Percentiles rank a stretch among this genome's conserved stretches.
phyloP scores from a whole-genome alignment of 768 basidiomycete genomes.

The Boletus tomentosulus region DNA sequence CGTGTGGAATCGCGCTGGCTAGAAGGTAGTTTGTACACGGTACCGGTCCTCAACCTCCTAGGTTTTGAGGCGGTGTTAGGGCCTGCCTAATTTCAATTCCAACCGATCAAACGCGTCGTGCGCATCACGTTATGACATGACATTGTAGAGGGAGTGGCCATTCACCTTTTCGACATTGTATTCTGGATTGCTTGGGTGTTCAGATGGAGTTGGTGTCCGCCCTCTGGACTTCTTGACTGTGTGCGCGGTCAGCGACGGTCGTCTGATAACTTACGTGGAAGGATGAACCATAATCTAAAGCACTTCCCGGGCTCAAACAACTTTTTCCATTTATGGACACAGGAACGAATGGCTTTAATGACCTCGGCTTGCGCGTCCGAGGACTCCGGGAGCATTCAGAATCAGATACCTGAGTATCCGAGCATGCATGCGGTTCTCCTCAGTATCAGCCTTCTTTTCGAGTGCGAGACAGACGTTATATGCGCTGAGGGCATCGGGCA shows the following conservation, averaged over 20 bases:
- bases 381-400: not conserved
- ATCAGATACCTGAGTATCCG: not conserved
- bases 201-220: not conserved
- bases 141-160: slow-evolving; percentile 24
- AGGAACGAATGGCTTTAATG: not conserved
- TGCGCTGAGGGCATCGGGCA: not conserved
- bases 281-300: not conserved
- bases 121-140: not conserved
- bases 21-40: too few relatives aligned
- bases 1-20: too few relatives aligned
- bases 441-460: not conserved
- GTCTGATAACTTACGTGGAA: not conserved
- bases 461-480: not conserved
- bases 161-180: slow-evolving; percentile 17
- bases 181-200: not conserved
- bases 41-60: not conserved
- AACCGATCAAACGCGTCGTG: not conserved
- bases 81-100: not conserved
- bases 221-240: not conserved
- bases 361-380: not conserved
- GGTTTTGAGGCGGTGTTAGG: not conserved
- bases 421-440: not conserved
- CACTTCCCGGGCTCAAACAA: not conserved
- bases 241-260: too few relatives aligned
- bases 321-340: not conserved